phyloP scores from a whole-genome alignment of 768 basidiomycete species.

The Gloeopeniophorella convolvens region DNA sequence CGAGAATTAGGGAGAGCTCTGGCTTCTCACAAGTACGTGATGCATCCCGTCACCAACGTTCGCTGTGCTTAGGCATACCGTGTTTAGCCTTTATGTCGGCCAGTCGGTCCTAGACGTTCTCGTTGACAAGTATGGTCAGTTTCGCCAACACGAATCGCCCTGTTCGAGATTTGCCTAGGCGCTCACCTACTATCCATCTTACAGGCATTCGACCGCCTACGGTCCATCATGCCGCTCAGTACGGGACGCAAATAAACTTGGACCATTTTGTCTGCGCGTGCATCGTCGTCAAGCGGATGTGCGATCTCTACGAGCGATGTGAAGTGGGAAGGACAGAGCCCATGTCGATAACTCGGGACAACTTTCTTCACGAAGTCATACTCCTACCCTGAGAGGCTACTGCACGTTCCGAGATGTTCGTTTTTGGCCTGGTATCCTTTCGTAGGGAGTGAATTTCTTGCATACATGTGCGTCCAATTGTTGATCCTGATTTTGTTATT shows the following conservation, averaged over 20 bases:
- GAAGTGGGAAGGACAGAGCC: background rate
- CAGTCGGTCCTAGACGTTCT: background rate
- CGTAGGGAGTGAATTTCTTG: too few relatives aligned
- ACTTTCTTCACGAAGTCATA: constrained; percentile 2
- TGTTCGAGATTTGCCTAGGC: background rate
- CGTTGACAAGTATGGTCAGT: constrained; percentile 10
- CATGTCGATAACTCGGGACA: background rate
- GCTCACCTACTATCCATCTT: too few relatives aligned
- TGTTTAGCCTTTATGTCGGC: constrained; percentile 1
- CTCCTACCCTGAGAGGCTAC: constrained; percentile 3
- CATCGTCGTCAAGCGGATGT: constrained; percentile 1
- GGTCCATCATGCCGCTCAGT: too few relatives aligned
- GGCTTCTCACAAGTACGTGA: constrained; percentile 1
- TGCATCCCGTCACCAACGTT: background rate
- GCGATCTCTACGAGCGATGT: background rate
- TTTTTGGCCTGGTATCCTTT: background rate
- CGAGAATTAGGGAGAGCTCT: background rate
- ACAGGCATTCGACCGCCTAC: too few relatives aligned
- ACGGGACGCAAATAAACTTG: background rate
- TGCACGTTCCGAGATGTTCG: background rate
- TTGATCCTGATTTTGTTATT: too few relatives aligned
- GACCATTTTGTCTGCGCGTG: constrained; percentile 10
- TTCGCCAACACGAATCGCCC: background rate
- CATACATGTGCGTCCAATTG: too few relatives aligned
- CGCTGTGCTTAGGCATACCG: background rate